These are phyloP conservation scores for Microcera coccophila DNA, from an alignment of 2,329 filamentous ascomycete species.

Conservation along the genomic window DNA sequence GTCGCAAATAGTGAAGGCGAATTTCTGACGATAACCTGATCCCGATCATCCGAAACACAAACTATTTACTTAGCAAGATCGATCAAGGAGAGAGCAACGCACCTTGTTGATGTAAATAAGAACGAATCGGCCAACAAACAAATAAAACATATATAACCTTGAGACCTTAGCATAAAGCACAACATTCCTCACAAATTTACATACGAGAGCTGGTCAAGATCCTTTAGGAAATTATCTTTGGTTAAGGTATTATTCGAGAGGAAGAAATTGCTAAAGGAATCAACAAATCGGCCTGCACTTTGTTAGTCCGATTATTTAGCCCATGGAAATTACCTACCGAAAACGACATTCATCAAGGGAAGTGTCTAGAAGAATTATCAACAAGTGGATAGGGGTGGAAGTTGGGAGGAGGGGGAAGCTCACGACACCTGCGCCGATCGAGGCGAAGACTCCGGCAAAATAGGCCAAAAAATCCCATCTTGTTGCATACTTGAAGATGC, in stretches of 20 bases:
- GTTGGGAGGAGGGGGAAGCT: neutral
- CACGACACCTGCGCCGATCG: slow-evolving; percentile 47
- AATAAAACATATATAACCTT: slow-evolving; percentile 64
- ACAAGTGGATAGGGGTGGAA: neutral
- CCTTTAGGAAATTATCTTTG: slow-evolving; percentile 37
- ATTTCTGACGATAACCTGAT: slow-evolving; percentile 59
- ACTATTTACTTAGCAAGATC: slow-evolving; percentile 33
- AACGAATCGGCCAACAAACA: slow-evolving; percentile 64
- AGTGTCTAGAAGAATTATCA: slow-evolving; percentile 37
- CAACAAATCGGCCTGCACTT: slow-evolving; percentile 40
- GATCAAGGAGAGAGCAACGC: neutral
- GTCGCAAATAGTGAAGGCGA: slow-evolving; percentile 60
- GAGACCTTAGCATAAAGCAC: neutral
- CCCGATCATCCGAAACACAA: slow-evolving; percentile 58
- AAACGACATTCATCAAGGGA: slow-evolving; percentile 58
- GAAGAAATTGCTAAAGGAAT: slow-evolving; percentile 46
- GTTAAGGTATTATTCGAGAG: slow-evolving; percentile 28
- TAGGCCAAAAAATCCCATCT: slow-evolving; percentile 50
- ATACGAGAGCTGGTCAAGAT: slow-evolving; percentile 44
- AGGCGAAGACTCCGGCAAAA: slow-evolving; percentile 43
- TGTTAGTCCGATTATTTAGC: neutral
- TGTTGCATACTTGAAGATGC: slow-evolving; percentile 53
- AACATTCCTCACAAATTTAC: neutral
- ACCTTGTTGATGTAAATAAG: slow-evolving; percentile 60
- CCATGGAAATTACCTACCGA: slow-evolving; percentile 37